Percentiles rank a stretch among this genome's conserved stretches.
Conservation (phyloP, 768 basidiomycete genomes). For the Pisolithus orientalis region DNA sequence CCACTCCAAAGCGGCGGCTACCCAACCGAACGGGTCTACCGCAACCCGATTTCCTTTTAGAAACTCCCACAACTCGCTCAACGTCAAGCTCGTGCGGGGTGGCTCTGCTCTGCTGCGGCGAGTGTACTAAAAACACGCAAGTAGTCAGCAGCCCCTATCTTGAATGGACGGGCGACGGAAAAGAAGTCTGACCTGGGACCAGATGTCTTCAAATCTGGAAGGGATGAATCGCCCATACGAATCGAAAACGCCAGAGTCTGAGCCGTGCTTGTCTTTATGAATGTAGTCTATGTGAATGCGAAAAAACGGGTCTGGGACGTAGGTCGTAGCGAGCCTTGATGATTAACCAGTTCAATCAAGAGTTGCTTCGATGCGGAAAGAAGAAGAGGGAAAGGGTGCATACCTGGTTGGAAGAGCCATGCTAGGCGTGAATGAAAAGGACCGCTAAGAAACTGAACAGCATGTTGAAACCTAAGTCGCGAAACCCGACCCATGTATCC, state of each 20-base stretch:
- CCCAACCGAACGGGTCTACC: conserved; percentile 33
- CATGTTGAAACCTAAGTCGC: conserved; percentile 36
- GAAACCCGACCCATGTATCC: conserved; percentile 37
- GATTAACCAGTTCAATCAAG: neutral
- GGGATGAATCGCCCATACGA: conserved; percentile 36
- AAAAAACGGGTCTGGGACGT: conserved; percentile 38
- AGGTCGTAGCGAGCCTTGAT: conserved; percentile 13
- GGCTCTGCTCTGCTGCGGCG: neutral
- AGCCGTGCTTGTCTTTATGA: conserved; percentile 36
- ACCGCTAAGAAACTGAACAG: conserved; percentile 29
- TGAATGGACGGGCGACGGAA: neutral
- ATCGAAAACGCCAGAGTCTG: conserved; percentile 37
- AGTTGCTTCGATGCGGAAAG: neutral
- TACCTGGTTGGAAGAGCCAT: conserved; percentile 33
- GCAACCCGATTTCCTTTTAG: conserved; percentile 26
- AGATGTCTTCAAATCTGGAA: conserved; percentile 39
- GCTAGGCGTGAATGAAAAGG: conserved; percentile 28
- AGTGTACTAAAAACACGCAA: conserved; percentile 9
- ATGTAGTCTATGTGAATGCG: conserved; percentile 31
- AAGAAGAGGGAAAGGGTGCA: neutral
- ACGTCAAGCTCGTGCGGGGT: conserved; percentile 20
- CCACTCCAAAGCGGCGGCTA: conserved; percentile 34
- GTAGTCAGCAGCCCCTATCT: neutral
- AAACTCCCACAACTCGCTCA: conserved; percentile 28
- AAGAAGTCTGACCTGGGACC: conserved; percentile 28